These are phyloP conservation scores for Blastobotrys robertii DNA, from an alignment of 805 yeast species.

Conservation along the genomic window DNA sequence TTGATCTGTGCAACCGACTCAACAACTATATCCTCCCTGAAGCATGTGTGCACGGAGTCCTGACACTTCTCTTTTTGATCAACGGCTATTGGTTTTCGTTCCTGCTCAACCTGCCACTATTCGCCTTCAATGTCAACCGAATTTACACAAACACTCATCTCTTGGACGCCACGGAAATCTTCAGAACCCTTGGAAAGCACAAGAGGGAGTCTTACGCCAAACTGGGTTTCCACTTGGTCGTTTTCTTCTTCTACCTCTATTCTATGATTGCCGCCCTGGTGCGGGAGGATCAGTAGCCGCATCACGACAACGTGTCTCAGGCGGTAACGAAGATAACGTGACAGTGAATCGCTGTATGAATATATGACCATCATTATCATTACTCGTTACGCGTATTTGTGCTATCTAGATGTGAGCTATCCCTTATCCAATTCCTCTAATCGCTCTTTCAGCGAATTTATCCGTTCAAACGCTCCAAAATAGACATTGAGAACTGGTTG, in stretches of 20 bases:
- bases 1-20: conserved; percentile 87
- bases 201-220: conserved; percentile 87
- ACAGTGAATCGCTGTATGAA: too few relatives aligned
- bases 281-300: conserved; percentile 39
- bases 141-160: conserved; percentile 70
- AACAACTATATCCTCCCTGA: conserved; percentile 72
- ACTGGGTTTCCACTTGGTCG: conserved; percentile 77
- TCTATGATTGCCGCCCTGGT: conserved; percentile 93
- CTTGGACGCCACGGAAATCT: conserved; percentile 95
- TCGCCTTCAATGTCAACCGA: conserved; percentile 77
- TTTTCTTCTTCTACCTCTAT: conserved; percentile 94
- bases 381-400: too few relatives aligned
- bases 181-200: conserved; percentile 85
- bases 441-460: conserved; percentile 3
- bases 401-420: not conserved
- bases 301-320: too few relatives aligned
- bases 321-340: too few relatives aligned
- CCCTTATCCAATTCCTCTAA: conserved; percentile 1
- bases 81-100: conserved; percentile 92
- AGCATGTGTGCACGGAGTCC: conserved; percentile 61
- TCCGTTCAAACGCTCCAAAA: conserved; percentile 7
- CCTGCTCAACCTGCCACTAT: conserved; percentile 69
- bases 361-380: too few relatives aligned
- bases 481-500: conserved; percentile 5
- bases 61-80: conserved; percentile 61